Evolutionary conservation across 108 stramenopile genomes (phyloP).

Genomic region (Chaetoceros muelleri): DNA sequence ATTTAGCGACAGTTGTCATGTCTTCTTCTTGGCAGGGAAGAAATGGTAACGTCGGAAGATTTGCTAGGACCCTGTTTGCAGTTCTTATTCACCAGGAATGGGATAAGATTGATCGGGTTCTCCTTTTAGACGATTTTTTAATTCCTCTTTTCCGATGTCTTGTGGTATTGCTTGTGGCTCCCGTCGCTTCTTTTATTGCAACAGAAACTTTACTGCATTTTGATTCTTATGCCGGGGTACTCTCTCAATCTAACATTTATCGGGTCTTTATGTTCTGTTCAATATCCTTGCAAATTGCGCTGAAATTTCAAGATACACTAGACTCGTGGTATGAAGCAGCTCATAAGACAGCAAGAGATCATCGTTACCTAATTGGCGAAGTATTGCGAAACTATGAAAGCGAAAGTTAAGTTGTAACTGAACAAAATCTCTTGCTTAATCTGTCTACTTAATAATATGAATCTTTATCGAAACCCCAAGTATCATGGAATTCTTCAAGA

Average conservation of each 20-base stretch:
- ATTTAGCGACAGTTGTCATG: constrained; percentile 1
- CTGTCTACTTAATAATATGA: too few relatives aligned
- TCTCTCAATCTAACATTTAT: neutral
- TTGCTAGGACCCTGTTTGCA: constrained; percentile 28
- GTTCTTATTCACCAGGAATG: constrained; percentile 54
- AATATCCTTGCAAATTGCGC: neutral
- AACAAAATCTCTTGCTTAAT: too few relatives aligned
- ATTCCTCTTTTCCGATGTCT: constrained; percentile 38
- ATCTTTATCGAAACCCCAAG: too few relatives aligned
- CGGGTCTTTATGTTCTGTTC: neutral
- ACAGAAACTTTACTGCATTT: neutral
- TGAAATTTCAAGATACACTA: constrained; percentile 9
- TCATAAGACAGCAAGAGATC: constrained; percentile 75
- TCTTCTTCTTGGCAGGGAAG: constrained; percentile 50
- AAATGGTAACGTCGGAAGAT: constrained; percentile 40
- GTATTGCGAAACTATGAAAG: constrained; percentile 47
- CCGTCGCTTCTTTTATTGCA: constrained; percentile 1
- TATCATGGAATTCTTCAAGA: too few relatives aligned
- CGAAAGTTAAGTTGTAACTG: neutral
- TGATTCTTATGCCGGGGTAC: neutral
- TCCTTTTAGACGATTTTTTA: constrained; percentile 47
- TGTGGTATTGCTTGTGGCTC: constrained; percentile 29
- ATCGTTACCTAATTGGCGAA: constrained; percentile 73
- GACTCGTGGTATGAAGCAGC: constrained; percentile 58
- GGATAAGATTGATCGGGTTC: constrained; percentile 48